Percentiles rank a stretch among this genome's conserved stretches.
Evolutionary conservation across 1,284 basidiomycete species (phyloP).

Genomic region (Trametes versicolor): DNA sequence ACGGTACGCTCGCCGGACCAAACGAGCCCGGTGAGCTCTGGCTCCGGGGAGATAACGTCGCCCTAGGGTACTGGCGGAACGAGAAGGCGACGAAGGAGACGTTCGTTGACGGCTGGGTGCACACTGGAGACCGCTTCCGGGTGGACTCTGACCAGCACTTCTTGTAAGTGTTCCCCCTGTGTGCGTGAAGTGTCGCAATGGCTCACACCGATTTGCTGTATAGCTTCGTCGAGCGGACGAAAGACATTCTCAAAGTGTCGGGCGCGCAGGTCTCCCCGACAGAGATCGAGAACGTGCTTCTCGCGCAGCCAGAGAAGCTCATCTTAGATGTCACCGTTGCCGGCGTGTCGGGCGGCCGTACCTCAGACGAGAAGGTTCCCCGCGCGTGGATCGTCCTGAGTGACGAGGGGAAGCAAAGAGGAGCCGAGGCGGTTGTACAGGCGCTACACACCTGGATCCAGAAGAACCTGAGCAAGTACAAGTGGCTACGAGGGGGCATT

Average conservation of each 20-base stretch:
- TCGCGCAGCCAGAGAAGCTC: constrained; percentile 65
- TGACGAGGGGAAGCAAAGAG: constrained; percentile 56
- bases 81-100: constrained; percentile 70
- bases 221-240: constrained; percentile 70
- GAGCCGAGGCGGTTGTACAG: constrained; percentile 52
- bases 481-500: constrained; percentile 76
- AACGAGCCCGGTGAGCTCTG: constrained; percentile 75
- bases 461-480: constrained; percentile 71
- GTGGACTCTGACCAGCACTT: constrained; percentile 67
- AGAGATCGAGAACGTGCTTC: constrained; percentile 73
- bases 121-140: constrained; percentile 75
- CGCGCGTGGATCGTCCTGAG: constrained; percentile 80
- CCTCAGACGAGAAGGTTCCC: constrained; percentile 73
- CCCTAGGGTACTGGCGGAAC: constrained; percentile 77
- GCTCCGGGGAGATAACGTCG: constrained; percentile 62
- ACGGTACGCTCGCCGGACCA: constrained; percentile 62
- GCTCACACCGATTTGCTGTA: background rate
- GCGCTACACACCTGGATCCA: constrained; percentile 68
- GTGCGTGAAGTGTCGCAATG: background rate
- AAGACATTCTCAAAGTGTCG: constrained; percentile 80
- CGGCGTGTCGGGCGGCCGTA: constrained; percentile 74
- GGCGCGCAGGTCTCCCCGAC: constrained; percentile 79
- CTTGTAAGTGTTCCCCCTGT: constrained; percentile 57
- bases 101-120: constrained; percentile 74
- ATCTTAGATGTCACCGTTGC: constrained; percentile 72